These are phyloP conservation scores for Amylocarpus encephaloides DNA, from an alignment of 2,329 filamentous ascomycete genomes.

Conservation along the genomic window DNA sequence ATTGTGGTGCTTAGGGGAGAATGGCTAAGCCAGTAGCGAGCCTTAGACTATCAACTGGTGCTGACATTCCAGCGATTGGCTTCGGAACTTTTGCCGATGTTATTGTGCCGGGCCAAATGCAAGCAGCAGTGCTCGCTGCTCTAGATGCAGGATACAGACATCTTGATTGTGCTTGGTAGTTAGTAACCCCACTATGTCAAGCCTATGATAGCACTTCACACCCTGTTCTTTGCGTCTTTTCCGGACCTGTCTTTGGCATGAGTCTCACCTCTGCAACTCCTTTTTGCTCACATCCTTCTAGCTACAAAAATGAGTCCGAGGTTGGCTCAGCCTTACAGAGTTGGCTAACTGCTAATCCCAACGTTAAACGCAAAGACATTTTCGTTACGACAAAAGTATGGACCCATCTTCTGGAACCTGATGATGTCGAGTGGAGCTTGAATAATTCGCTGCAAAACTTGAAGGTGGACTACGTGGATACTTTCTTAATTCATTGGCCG, in stretches of 20 bases:
- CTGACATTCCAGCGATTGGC: constrained; percentile 36
- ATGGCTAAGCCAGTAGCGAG: constrained; percentile 16
- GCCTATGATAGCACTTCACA: neutral
- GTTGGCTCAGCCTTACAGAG: constrained; percentile 71
- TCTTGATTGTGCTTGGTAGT: constrained; percentile 66
- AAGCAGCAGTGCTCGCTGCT: constrained; percentile 47
- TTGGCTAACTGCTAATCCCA: constrained; percentile 52
- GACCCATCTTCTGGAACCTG: constrained; percentile 59
- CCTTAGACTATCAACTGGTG: constrained; percentile 32
- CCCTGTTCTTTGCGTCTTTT: constrained; percentile 26
- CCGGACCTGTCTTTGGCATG: neutral
- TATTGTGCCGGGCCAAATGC: constrained; percentile 36
- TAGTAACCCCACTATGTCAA: constrained; percentile 7
- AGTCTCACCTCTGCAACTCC: neutral
- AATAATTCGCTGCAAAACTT: constrained; percentile 66
- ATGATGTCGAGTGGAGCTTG: constrained; percentile 60
- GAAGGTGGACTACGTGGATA: constrained; percentile 72
- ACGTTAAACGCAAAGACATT: constrained; percentile 46
- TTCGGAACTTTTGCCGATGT: constrained; percentile 35
- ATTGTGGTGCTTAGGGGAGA: neutral
- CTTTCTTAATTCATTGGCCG: constrained; percentile 80
- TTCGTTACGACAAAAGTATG: constrained; percentile 29
- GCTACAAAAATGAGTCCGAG: constrained; percentile 73
- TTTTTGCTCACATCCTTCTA: neutral
- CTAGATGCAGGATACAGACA: constrained; percentile 59